phyloP scores from a whole-genome alignment of 2,329 filamentous ascomycete species.

The Colletotrichum truncatum region DNA sequence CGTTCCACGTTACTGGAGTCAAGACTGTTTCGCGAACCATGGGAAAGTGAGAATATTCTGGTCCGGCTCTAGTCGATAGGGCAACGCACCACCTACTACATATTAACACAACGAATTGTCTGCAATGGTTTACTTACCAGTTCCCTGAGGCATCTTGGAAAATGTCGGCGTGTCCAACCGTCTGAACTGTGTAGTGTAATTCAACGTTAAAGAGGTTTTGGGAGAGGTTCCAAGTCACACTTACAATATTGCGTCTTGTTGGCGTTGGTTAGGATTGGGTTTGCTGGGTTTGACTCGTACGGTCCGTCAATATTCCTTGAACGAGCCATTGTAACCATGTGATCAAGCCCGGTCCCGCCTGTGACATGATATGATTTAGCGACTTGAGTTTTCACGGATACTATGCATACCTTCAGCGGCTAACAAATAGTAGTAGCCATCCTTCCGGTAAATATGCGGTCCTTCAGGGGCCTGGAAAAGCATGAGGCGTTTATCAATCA shows the following conservation, averaged over 20 bases:
- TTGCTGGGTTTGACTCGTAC: constrained; percentile 50
- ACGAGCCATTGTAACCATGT: constrained; percentile 59
- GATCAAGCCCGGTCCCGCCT: constrained; percentile 56
- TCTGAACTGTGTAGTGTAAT: constrained; percentile 46
- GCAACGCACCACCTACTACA: constrained; percentile 45
- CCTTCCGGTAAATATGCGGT: constrained; percentile 62
- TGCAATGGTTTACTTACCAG: constrained; percentile 35
- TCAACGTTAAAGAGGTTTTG: not conserved
- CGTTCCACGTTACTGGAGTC: constrained; percentile 47
- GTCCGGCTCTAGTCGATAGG: constrained; percentile 49
- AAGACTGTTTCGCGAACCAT: constrained; percentile 54
- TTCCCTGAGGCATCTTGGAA: constrained; percentile 57
- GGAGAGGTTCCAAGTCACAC: not conserved
- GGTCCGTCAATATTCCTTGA: constrained; percentile 53
- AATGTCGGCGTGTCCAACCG: constrained; percentile 65
- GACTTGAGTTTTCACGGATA: not conserved
- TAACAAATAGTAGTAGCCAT: constrained; percentile 62
- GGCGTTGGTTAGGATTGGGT: constrained; percentile 56
- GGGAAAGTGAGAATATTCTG: constrained; percentile 47
- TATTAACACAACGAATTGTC: not conserved
- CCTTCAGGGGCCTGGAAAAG: constrained; percentile 48
- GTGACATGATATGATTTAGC: not conserved
- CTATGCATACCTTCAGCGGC: constrained; percentile 53
- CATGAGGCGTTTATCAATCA: not conserved
- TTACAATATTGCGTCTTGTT: constrained; percentile 50